These are phyloP conservation scores for Moesziomyces globuligerus DNA, from an alignment of 1,284 basidiomycete genomes.

Conservation along the genomic window DNA sequence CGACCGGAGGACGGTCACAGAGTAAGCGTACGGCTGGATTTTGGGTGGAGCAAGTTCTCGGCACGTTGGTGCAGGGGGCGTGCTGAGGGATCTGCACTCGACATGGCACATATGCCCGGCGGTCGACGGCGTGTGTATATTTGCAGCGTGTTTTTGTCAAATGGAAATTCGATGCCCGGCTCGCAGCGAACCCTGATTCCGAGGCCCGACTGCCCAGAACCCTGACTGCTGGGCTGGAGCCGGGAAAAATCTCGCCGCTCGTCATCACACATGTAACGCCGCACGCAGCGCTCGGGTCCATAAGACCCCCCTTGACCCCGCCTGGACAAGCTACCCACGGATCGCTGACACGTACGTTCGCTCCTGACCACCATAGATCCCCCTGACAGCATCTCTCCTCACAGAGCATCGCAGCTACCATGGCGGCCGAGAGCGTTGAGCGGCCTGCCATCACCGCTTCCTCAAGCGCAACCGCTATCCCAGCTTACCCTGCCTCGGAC, in stretches of 20 bases:
- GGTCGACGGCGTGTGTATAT: not conserved
- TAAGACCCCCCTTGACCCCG: too few relatives aligned
- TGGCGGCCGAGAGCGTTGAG: not conserved
- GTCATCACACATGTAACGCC: not conserved
- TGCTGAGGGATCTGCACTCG: not conserved
- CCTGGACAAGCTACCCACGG: too few relatives aligned
- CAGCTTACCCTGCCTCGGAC: slow-evolving; percentile 10
- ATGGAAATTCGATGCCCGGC: not conserved
- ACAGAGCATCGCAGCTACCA: not conserved
- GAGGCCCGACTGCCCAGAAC: not conserved
- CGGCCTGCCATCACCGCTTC: slow-evolving; percentile 8
- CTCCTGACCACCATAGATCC: not conserved
- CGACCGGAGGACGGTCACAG: too few relatives aligned
- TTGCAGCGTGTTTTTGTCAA: slow-evolving; percentile 1
- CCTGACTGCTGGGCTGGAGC: too few relatives aligned
- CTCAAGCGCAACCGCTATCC: slow-evolving; percentile 9
- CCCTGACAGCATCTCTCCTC: not conserved
- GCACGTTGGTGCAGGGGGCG: not conserved
- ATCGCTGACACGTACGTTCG: too few relatives aligned
- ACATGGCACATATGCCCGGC: not conserved
- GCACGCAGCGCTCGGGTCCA: not conserved
- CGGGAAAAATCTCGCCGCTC: not conserved
- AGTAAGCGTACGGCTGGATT: too few relatives aligned
- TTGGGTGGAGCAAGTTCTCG: not conserved
- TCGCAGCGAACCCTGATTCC: not conserved